These are phyloP conservation scores for Xylariaceae sp. DNA, from an alignment of 2,329 filamentous ascomycete species.

Conservation along the genomic window DNA sequence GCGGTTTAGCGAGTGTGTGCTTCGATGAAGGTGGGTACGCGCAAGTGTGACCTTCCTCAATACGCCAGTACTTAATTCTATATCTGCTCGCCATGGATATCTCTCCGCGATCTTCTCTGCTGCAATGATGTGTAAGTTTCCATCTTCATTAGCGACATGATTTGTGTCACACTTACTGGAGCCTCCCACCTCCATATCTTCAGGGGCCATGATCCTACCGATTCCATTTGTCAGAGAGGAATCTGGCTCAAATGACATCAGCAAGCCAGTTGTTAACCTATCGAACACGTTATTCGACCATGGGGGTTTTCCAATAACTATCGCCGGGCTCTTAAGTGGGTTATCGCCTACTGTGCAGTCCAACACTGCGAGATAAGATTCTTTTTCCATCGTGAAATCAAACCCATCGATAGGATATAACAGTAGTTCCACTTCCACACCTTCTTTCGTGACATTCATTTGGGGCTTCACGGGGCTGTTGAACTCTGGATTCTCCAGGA, in stretches of 20 bases:
- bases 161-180: too few relatives aligned
- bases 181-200: too few relatives aligned
- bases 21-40: not conserved
- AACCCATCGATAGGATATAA: not conserved
- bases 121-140: too few relatives aligned
- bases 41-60: not conserved
- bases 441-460: not conserved
- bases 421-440: slow-evolving; percentile 4
- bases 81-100: not conserved
- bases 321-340: slow-evolving; percentile 1
- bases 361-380: not conserved
- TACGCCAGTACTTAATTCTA: not conserved
- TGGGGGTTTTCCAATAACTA: not conserved
- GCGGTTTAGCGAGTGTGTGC: not conserved
- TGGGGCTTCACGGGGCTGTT: not conserved
- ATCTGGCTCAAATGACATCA: not conserved
- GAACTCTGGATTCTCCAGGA: not conserved
- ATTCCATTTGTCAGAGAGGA: not conserved
- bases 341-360: slow-evolving; percentile 6
- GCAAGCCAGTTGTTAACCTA: not conserved
- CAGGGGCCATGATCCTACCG: not conserved
- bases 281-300: not conserved
- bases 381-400: not conserved
- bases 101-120: too few relatives aligned
- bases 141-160: too few relatives aligned